Conservation (phyloP, 2,329 filamentous ascomycete species). For the Byssothecium circinans region DNA sequence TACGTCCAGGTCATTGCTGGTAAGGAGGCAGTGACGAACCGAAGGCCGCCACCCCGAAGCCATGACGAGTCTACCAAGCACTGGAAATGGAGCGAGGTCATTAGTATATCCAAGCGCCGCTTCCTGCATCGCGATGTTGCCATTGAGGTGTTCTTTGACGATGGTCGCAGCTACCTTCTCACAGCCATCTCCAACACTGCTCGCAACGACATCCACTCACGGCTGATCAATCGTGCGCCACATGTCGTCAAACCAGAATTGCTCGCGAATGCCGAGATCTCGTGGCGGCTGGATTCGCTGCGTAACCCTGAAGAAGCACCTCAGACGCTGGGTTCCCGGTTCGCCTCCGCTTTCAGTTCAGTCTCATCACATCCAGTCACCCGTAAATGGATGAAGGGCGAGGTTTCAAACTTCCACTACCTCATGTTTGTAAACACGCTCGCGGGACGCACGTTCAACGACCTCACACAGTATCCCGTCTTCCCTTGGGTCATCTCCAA, state of each 20-base stretch:
- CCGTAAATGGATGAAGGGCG: constrained; percentile 86
- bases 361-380: constrained; percentile 81
- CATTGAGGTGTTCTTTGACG: constrained; percentile 96
- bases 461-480: constrained; percentile 95
- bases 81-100: constrained; percentile 93
- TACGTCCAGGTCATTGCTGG: constrained; percentile 93
- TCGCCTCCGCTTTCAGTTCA: constrained; percentile 88
- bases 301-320: constrained; percentile 66
- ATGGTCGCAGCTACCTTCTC: constrained; percentile 90
- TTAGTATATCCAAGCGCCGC: constrained; percentile 92
- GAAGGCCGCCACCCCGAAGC: constrained; percentile 33
- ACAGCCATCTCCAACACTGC: constrained; percentile 74
- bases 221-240: constrained; percentile 76
- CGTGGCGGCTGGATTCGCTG: constrained; percentile 87
- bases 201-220: constrained; percentile 79
- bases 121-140: constrained; percentile 95
- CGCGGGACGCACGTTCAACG: constrained; percentile 95
- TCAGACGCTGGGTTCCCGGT: constrained; percentile 77
- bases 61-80: constrained; percentile 74
- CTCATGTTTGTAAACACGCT: constrained; percentile 98
- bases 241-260: constrained; percentile 72
- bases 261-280: constrained; percentile 77
- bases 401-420: constrained; percentile 98
- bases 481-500: constrained; percentile 97
- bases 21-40: constrained; percentile 63